Conservation (phyloP, 371 early-diverging fungal species). For the Apophysomyces variabilis region DNA sequence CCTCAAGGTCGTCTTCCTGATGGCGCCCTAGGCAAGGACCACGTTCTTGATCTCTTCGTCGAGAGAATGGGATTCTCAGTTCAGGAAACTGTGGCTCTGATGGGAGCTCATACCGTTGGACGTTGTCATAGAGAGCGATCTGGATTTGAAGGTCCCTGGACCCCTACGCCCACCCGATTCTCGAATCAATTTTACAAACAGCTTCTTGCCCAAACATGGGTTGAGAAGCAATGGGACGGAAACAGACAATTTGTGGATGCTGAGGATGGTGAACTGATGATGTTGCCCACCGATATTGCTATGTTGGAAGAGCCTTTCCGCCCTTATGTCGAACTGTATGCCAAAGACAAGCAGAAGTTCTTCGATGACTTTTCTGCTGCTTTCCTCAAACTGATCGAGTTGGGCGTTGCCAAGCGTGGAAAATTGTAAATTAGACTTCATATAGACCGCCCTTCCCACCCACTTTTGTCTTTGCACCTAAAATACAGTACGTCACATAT, state of each 20-base stretch:
- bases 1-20: slow-evolving; percentile 89
- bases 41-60: slow-evolving; percentile 78
- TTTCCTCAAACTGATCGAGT: slow-evolving; percentile 81
- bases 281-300: slow-evolving; percentile 90
- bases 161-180: slow-evolving; percentile 82
- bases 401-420: slow-evolving; percentile 68
- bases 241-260: slow-evolving; percentile 77
- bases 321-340: slow-evolving; percentile 77
- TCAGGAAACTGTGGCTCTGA: slow-evolving; percentile 81
- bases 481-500: too few relatives aligned
- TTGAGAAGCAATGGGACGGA: slow-evolving; percentile 74
- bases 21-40: slow-evolving; percentile 73
- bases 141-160: slow-evolving; percentile 92
- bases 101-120: slow-evolving; percentile 91
- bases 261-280: slow-evolving; percentile 74
- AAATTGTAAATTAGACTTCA: slow-evolving; percentile 38
- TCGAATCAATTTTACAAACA: slow-evolving; percentile 82
- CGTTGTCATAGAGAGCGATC: slow-evolving; percentile 84
- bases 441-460: background rate
- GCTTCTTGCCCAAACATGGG: slow-evolving; percentile 72
- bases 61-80: slow-evolving; percentile 78
- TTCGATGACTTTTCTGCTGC: slow-evolving; percentile 82
- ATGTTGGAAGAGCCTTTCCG: slow-evolving; percentile 72
- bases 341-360: slow-evolving; percentile 76
- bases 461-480: background rate